Conservation (phyloP, 495 filamentous ascomycete species). For the Penicillium verhagenii region DNA sequence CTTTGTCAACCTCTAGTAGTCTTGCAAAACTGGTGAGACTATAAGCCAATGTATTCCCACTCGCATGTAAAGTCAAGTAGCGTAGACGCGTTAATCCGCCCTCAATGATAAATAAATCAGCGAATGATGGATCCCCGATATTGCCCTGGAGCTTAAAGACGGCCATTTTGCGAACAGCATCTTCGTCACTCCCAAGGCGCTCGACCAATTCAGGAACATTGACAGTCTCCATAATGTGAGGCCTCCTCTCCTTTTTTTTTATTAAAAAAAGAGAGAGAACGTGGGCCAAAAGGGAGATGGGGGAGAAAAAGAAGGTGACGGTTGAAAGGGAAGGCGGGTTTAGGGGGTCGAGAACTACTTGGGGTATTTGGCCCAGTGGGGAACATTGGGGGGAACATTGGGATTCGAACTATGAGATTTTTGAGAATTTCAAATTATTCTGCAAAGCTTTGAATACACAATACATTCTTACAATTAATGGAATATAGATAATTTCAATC, state of each 20-base stretch:
- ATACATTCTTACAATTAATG: no score
- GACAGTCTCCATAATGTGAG: slow-evolving; percentile 53
- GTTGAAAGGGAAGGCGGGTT: neutral
- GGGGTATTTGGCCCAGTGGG: no score
- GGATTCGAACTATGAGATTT: slow-evolving; percentile 1
- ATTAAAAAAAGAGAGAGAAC: neutral
- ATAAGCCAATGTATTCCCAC: slow-evolving; percentile 93
- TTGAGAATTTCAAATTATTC: no score
- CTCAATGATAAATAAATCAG: slow-evolving; percentile 89
- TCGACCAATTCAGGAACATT: slow-evolving; percentile 66
- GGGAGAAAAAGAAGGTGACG: neutral
- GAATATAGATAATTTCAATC: no score
- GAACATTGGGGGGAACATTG: neutral
- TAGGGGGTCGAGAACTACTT: neutral
- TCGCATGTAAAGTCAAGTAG: slow-evolving; percentile 75
- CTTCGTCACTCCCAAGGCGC: slow-evolving; percentile 71
- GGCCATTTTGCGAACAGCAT: slow-evolving; percentile 96
- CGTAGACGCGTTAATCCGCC: slow-evolving; percentile 81
- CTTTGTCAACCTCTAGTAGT: slow-evolving; percentile 92
- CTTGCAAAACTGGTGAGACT: slow-evolving; percentile 83
- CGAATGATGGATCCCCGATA: slow-evolving; percentile 95
- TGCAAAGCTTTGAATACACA: no score
- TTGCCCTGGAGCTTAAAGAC: slow-evolving; percentile 94
- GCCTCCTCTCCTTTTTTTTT: neutral
- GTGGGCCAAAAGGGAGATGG: neutral